These are phyloP conservation scores for Ophiostoma triangulosporum DNA, from an alignment of 2,329 filamentous ascomycete species.

Conservation along the genomic window DNA sequence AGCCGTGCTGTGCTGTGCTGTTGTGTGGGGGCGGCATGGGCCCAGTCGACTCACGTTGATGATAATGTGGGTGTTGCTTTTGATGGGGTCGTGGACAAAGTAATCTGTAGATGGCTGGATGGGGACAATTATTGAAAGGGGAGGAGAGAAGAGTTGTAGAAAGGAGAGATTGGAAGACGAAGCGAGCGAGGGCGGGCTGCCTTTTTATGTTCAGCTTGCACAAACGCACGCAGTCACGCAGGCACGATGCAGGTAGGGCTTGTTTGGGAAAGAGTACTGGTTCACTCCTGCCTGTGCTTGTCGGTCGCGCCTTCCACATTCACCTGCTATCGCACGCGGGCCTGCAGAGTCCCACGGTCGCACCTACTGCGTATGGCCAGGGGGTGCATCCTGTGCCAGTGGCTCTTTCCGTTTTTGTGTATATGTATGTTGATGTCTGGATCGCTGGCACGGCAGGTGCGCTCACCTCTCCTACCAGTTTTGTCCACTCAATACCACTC, in stretches of 20 bases:
- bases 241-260: neutral
- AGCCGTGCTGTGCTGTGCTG: too few relatives aligned
- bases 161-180: neutral
- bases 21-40: too few relatives aligned
- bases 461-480: neutral
- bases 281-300: neutral
- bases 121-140: too few relatives aligned
- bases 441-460: too few relatives aligned
- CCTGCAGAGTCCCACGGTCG: neutral
- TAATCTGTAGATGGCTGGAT: too few relatives aligned
- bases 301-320: neutral
- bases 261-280: neutral
- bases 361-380: too few relatives aligned
- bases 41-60: too few relatives aligned
- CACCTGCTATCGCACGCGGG: neutral
- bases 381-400: too few relatives aligned
- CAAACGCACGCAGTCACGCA: neutral
- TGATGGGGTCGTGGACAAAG: too few relatives aligned
- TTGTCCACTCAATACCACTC: too few relatives aligned
- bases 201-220: neutral
- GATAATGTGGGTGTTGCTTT: too few relatives aligned
- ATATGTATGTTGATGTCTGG: neutral
- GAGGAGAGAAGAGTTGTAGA: neutral
- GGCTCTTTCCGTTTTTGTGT: too few relatives aligned
- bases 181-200: neutral